A percentile compares a stretch with the other conserved stretches of the same genome.
These are phyloP conservation scores for Chlamydomonas sphaeroides DNA, from an alignment of 139 green algal species.

Conservation along the genomic window DNA sequence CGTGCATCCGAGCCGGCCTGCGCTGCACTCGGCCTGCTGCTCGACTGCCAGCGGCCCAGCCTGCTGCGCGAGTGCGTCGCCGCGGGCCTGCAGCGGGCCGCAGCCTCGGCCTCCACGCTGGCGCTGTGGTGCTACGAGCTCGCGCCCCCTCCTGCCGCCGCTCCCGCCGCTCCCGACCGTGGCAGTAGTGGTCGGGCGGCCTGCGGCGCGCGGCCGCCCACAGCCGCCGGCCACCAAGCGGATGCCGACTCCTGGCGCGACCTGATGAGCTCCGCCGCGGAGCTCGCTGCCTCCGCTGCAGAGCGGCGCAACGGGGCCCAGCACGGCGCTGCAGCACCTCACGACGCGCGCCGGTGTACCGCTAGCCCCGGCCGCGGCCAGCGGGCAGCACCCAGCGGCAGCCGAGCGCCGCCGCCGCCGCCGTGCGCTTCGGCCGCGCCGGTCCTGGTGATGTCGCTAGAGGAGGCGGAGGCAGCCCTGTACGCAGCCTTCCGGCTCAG, in stretches of 20 bases:
- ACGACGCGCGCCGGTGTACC: not conserved
- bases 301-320: not conserved
- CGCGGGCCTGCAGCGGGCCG: not conserved
- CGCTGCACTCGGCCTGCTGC: not conserved
- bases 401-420: too few relatives aligned
- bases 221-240: too few relatives aligned
- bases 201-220: too few relatives aligned
- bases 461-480: slow-evolving; percentile 10
- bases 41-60: not conserved
- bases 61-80: slow-evolving; percentile 2
- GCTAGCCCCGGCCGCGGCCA: not conserved
- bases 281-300: too few relatives aligned
- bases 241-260: too few relatives aligned
- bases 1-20: too few relatives aligned
- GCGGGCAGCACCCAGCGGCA: too few relatives aligned
- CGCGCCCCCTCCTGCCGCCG: too few relatives aligned
- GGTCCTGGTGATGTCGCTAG: not conserved
- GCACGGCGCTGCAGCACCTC: not conserved
- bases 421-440: not conserved
- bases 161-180: too few relatives aligned
- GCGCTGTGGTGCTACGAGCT: not conserved
- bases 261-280: too few relatives aligned
- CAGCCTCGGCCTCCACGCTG: not conserved
- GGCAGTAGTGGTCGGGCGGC: too few relatives aligned
- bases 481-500: slow-evolving; percentile 3